Conservation (phyloP, 2,329 filamentous ascomycete genomes). For the Aspergillus oerlinghausenensis region DNA sequence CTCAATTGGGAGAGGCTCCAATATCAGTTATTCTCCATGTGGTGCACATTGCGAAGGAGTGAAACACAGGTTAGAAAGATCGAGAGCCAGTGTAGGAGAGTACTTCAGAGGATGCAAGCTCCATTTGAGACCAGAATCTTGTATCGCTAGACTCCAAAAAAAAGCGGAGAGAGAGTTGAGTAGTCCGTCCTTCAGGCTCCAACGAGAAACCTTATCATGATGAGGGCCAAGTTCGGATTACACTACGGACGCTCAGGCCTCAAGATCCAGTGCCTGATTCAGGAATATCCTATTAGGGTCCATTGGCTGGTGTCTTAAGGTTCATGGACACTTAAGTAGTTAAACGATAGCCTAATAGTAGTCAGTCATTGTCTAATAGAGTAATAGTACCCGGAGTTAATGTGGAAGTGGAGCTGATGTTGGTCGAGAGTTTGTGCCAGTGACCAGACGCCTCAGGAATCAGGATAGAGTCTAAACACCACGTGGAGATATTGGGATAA, state of each 20-base stretch:
- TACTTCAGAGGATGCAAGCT: background rate
- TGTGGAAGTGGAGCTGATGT: too few species aligned
- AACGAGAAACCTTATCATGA: background rate
- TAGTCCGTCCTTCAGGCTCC: too few species aligned
- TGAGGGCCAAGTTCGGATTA: too few species aligned
- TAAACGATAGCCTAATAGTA: background rate
- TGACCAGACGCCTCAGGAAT: background rate
- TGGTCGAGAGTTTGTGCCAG: too few species aligned
- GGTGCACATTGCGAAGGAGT: background rate
- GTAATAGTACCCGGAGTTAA: too few species aligned
- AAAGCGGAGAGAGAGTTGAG: background rate
- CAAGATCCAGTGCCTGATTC: background rate
- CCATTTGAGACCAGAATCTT: background rate
- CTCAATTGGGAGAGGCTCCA: background rate
- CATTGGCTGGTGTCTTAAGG: background rate
- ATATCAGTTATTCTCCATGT: background rate
- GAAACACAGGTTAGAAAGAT: background rate
- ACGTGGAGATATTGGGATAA: background rate
- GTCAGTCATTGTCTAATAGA: too few species aligned
- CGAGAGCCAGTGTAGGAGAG: background rate
- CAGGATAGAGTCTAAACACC: background rate
- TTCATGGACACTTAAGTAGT: background rate
- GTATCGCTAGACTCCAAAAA: background rate
- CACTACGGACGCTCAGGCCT: background rate
- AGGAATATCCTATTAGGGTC: too few species aligned